These are phyloP conservation scores for Colletotrichum eleusines DNA, from an alignment of 2,329 filamentous ascomycete species.

Conservation along the genomic window DNA sequence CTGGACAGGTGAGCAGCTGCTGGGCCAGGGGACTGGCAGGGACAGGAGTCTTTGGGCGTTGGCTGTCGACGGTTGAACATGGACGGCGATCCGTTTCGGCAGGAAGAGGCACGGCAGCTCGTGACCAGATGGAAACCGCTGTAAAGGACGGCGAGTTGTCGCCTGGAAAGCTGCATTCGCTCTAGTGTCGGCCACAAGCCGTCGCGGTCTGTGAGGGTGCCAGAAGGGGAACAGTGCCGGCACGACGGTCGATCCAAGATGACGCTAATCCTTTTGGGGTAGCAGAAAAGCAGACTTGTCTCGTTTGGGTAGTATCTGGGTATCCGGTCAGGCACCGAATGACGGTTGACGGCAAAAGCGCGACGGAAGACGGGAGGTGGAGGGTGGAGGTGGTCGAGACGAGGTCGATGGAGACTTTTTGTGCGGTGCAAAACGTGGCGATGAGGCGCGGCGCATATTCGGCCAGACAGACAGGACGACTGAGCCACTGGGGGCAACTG, in stretches of 20 bases:
- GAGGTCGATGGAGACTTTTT: conserved; percentile 29
- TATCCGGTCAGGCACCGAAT: conserved; percentile 38
- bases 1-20: conserved; percentile 34
- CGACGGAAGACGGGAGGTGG: conserved; percentile 29
- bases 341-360: conserved; percentile 40
- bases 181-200: conserved; percentile 23
- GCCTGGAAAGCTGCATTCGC: conserved; percentile 16
- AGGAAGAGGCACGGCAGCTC: conserved; percentile 31
- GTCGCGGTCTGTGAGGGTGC: conserved; percentile 26
- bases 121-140: conserved; percentile 36
- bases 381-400: conserved; percentile 2
- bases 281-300: not conserved
- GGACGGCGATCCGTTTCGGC: conserved; percentile 39
- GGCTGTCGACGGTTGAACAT: conserved; percentile 22
- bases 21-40: conserved; percentile 27
- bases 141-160: conserved; percentile 33
- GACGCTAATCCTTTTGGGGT: conserved; percentile 9
- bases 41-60: conserved; percentile 23
- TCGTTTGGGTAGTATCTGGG: conserved; percentile 20
- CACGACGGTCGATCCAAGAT: conserved; percentile 33
- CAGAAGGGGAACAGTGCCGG: conserved; percentile 40
- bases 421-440: conserved; percentile 29
- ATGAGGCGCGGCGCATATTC: conserved; percentile 38
- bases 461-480: conserved; percentile 28
- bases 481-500: conserved; percentile 18